Evolutionary conservation across 2,329 filamentous ascomycete species (phyloP).

Genomic region (Trichoderma simmonsii): DNA sequence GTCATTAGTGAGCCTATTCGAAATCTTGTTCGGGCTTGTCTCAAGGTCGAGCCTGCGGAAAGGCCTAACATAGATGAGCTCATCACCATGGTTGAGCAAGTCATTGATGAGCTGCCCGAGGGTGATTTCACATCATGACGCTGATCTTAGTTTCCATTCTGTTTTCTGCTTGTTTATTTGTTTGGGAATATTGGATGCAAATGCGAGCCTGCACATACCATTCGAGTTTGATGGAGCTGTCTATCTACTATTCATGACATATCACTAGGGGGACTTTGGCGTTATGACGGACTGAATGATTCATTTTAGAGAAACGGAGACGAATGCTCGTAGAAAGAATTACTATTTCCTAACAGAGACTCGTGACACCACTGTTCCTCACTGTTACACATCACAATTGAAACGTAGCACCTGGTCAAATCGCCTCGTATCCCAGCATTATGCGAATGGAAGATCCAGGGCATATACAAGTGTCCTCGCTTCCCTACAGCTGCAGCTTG

Average conservation of each 20-base stretch:
- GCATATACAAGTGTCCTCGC: slow-evolving; percentile 27
- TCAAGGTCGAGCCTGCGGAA: slow-evolving; percentile 82
- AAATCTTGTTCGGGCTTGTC: slow-evolving; percentile 81
- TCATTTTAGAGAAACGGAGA: background rate
- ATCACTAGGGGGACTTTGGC: background rate
- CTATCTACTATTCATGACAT: slow-evolving; percentile 1
- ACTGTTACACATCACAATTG: background rate
- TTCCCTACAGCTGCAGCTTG: slow-evolving; percentile 53
- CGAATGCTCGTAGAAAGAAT: background rate
- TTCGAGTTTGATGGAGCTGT: background rate
- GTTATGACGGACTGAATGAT: background rate
- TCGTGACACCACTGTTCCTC: background rate
- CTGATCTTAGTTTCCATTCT: background rate
- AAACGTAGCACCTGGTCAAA: background rate
- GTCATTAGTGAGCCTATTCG: slow-evolving; percentile 79
- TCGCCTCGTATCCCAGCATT: slow-evolving; percentile 10
- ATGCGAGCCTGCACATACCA: slow-evolving; percentile 6
- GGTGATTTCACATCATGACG: slow-evolving; percentile 20
- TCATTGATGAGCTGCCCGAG: slow-evolving; percentile 62
- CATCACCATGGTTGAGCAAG: slow-evolving; percentile 72
- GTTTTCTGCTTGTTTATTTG: background rate
- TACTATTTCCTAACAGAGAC: background rate
- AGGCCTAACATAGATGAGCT: slow-evolving; percentile 83
- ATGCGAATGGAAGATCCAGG: slow-evolving; percentile 22
- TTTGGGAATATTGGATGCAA: background rate